Percentiles rank a stretch among this genome's conserved stretches.
These are phyloP conservation scores for Emmonsia crescens DNA, from an alignment of 2,329 filamentous ascomycete genomes.

Conservation along the genomic window DNA sequence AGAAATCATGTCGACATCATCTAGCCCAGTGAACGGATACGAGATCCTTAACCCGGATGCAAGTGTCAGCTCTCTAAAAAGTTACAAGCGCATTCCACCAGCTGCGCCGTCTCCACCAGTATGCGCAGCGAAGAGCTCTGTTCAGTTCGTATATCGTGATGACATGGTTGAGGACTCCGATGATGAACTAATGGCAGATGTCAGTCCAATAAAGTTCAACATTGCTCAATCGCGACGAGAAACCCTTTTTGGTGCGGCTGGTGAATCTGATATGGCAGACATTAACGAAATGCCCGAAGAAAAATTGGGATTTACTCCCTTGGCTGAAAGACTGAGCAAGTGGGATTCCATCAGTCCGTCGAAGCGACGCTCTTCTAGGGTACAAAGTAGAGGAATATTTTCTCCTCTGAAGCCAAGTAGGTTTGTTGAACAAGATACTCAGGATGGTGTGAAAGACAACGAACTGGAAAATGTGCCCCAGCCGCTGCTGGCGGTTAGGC, in stretches of 20 bases:
- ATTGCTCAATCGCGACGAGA: not conserved
- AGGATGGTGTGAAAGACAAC: not conserved
- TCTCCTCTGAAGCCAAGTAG: slow-evolving; percentile 14
- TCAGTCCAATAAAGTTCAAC: slow-evolving; percentile 9
- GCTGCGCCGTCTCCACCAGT: slow-evolving; percentile 16
- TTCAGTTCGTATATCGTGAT: slow-evolving; percentile 14
- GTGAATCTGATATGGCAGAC: not conserved
- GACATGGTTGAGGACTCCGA: slow-evolving; percentile 18
- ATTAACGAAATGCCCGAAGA: slow-evolving; percentile 2
- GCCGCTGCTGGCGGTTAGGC: slow-evolving; percentile 3
- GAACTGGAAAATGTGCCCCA: slow-evolving; percentile 4
- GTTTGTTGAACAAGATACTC: not conserved
- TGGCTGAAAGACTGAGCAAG: slow-evolving; percentile 49
- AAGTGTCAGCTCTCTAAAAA: slow-evolving; percentile 7
- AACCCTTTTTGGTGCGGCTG: slow-evolving; percentile 12
- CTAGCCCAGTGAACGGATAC: slow-evolving; percentile 13
- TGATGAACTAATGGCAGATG: slow-evolving; percentile 17
- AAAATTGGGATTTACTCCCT: slow-evolving; percentile 50
- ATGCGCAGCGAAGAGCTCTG: slow-evolving; percentile 5
- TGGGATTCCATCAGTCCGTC: slow-evolving; percentile 54
- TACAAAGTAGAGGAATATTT: slow-evolving; percentile 25
- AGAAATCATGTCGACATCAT: slow-evolving; percentile 6
- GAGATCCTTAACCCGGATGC: slow-evolving; percentile 14
- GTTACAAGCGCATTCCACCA: slow-evolving; percentile 12
- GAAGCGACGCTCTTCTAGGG: slow-evolving; percentile 19